Evolutionary conservation across 208 protist species (phyloP), one percentile per base, ranked within the genome.

Genomic region (Entamoeba dispar): DNA sequence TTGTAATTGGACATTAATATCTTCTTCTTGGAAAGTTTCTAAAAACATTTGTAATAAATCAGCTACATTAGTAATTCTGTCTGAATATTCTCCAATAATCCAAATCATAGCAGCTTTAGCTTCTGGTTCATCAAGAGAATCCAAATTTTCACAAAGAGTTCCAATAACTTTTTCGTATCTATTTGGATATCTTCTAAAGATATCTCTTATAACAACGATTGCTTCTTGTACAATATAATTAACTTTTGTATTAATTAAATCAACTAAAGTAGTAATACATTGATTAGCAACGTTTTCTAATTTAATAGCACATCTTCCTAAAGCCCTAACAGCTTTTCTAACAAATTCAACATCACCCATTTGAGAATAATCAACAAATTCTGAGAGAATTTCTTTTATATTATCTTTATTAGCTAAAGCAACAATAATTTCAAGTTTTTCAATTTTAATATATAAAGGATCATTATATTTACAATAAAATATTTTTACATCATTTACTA

Each of bases 401-500:
- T 94, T 94, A 10, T 92, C 50, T 22, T 93, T 47, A 92, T 86
- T 92, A 5, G 92, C 92, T 10, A 95, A 31, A 15, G 50, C 14
- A 27, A 50, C 90, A 38, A 95, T 50, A 47, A 94, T 73, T 17
- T 95, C 94, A 4, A 95, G 34, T 49, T 95, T 95, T 47, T 93
- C 94, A 14, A 95, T 17, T 77, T 95, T 95, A 22, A 95, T 55
- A 91, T 95, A 95, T 10, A 94, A 5, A n/a, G 91, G 92, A 51
- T 95, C 94, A 47, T 95, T 95, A 86, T 93, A 95, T 49, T 91
- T 94, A 55, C 38, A 57, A 90, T 94, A 95, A 55, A 95, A 94
- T 14, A 95, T 15, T 12, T 90, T 90, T 10, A 93, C 19, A 19
- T 94, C 14, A 1, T 34, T 38, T 14, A 17, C 8, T 14, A 95